Conservation (phyloP, 768 basidiomycete species). For the Hygrophoropsis aurantiaca region DNA sequence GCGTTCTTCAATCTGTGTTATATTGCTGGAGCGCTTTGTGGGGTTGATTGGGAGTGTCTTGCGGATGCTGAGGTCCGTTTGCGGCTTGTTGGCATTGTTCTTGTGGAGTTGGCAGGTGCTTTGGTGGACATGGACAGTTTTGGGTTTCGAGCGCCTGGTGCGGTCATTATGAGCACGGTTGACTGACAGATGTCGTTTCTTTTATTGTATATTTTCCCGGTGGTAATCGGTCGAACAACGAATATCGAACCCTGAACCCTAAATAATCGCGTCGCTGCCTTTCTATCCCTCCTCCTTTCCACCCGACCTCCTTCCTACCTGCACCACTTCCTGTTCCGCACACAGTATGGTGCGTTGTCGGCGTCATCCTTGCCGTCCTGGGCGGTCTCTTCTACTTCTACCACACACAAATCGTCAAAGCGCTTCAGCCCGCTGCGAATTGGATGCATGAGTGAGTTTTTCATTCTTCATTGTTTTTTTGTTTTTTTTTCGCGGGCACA, state of each 20-base stretch:
- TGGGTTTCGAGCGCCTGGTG: too few relatives aligned
- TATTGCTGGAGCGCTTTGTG: constrained; percentile 15
- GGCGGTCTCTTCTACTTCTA: constrained; percentile 57
- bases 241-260: not conserved
- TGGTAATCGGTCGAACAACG: too few relatives aligned
- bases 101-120: not conserved
- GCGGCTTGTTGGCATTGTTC: not conserved
- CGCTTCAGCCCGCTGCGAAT: constrained; percentile 44
- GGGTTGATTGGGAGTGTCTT: constrained; percentile 9
- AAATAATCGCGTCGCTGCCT: too few relatives aligned
- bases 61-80: too few relatives aligned
- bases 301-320: too few relatives aligned
- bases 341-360: constrained; percentile 49
- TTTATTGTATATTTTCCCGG: too few relatives aligned
- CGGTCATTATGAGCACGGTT: too few relatives aligned
- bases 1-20: not conserved
- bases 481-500: too few relatives aligned
- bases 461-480: constrained; percentile 57
- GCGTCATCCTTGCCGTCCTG: constrained; percentile 46
- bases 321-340: not conserved
- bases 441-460: constrained; percentile 42
- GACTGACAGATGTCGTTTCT: too few relatives aligned
- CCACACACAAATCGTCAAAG: constrained; percentile 57
- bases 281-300: too few relatives aligned
- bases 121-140: not conserved